Evolutionary conservation across 164 flowering plant species (phyloP), one percentile per base, ranked within the genome.

Genomic region (Dillenia suffruticosa): DNA sequence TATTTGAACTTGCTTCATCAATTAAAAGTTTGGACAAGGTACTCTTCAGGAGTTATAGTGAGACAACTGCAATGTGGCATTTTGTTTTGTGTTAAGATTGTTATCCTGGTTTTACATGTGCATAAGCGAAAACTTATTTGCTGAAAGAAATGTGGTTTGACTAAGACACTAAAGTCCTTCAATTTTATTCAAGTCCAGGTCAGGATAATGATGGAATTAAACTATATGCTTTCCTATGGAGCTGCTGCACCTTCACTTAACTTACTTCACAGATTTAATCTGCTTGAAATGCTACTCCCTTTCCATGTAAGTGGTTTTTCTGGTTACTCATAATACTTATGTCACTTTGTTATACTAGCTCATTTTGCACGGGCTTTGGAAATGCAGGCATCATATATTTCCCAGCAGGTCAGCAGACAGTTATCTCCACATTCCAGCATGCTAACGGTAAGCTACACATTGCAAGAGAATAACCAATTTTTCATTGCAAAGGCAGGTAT

Each of bases 191-290:
- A 62, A 85, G 97, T 32, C 40, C 40, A 32, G 40, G 40, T 32
- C 40, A 32, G 6, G 79, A 53, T 88, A 70, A 74, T 79, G 86
- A 51, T 89, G 96, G 99, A 95, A 73, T 6, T 95, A 77, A 85
- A 89, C 78, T 88, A 76, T 72, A 86, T 91, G 97, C 75, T 95
- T 53, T 83, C 99, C 46, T 89, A 88, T 73, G 97, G 99, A 76
- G 90, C 97, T 60, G 96, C 97, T 61, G 82, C 74, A 72, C 66
- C 82, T 70, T 89, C 97, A 58, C 70, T 95, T 51, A 59, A 40
- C 66, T 72, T 91, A 67, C 96, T 95, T 44, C 70, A 58, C 68
- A 86, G 75, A 70, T 84, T 79, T 76, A 74, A 77, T 49, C 76
- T 95, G 58, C 90, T 95, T 60, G 76, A 84, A 19, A 60, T 76